Conservation (phyloP, 108 stramenopile species). For the Stephanodiscus triporus region DNA sequence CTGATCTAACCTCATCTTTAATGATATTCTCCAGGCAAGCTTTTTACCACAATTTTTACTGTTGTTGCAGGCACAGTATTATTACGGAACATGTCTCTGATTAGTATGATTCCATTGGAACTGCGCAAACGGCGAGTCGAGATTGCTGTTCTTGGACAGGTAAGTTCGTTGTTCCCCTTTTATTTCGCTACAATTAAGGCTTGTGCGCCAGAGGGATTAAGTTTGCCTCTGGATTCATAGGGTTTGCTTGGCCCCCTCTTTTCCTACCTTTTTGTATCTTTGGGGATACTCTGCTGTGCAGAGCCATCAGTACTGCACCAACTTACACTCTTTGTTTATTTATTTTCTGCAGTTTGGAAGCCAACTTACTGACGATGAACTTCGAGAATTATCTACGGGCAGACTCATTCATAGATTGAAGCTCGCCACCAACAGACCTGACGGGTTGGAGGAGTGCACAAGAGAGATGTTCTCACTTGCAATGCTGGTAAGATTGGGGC, state of each 20-base stretch:
- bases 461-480: conserved; percentile 91
- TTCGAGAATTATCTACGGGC: conserved; percentile 87
- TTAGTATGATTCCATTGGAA: conserved; percentile 91
- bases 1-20: not conserved
- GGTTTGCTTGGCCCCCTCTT: no score
- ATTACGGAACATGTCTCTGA: conserved; percentile 88
- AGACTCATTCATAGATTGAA: conserved; percentile 78
- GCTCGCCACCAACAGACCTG: conserved; percentile 63
- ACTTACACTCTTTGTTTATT: conserved; percentile 5
- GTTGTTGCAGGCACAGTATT: conserved; percentile 83
- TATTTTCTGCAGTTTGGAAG: conserved; percentile 68
- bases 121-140: conserved; percentile 84
- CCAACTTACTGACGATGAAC: conserved; percentile 77
- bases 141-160: conserved; percentile 67
- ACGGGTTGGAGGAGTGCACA: conserved; percentile 85
- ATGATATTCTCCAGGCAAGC: conserved; percentile 20
- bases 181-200: no score
- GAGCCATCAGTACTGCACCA: no score
- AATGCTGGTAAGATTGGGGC: conserved; percentile 89
- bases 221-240: no score
- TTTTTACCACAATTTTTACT: conserved; percentile 45
- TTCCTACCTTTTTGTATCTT: no score
- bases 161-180: conserved; percentile 22
- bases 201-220: no score
- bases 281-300: no score